A percentile compares a stretch with the other conserved stretches of the same genome.
Evolutionary conservation across 306 rosid genomes (phyloP).

Genomic region (Erythrophleum fordii): DNA sequence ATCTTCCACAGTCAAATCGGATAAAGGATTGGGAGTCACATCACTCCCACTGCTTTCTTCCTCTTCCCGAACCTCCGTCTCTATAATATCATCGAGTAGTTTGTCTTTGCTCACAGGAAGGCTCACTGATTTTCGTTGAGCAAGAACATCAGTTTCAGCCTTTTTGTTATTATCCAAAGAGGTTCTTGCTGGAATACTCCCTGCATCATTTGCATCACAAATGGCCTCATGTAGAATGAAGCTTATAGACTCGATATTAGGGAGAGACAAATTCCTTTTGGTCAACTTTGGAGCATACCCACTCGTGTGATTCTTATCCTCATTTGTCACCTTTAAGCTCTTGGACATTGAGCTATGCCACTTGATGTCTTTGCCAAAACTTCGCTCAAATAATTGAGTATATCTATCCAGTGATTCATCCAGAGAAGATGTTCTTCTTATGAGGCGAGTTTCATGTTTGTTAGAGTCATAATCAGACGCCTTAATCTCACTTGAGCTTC

Average conservation of each 20-base stretch:
- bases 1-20: conserved; percentile 24
- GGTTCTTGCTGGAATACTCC: conserved; percentile 37
- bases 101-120: conserved; percentile 33
- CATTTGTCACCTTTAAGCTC: conserved; percentile 68
- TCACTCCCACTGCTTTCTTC: conserved; percentile 32
- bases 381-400: conserved; percentile 64
- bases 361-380: conserved; percentile 52
- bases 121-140: conserved; percentile 45
- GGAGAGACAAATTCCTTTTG: conserved; percentile 79
- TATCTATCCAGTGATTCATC: conserved; percentile 72
- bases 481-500: conserved; percentile 37
- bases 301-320: conserved; percentile 50
- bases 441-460: conserved; percentile 37
- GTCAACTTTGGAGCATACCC: conserved; percentile 46
- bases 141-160: conserved; percentile 36
- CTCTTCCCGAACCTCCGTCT: conserved; percentile 45
- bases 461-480: conserved; percentile 46
- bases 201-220: conserved; percentile 47
- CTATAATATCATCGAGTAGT: conserved; percentile 40
- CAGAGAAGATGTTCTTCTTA: conserved; percentile 65
- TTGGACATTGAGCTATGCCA: conserved; percentile 58
- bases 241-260: conserved; percentile 68
- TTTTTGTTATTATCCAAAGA: conserved; percentile 14
- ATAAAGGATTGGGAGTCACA: conserved; percentile 37
- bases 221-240: conserved; percentile 65